These are phyloP conservation scores for Penicillium fuscoglaucum DNA, from an alignment of 2,329 filamentous ascomycete genomes.

Conservation along the genomic window DNA sequence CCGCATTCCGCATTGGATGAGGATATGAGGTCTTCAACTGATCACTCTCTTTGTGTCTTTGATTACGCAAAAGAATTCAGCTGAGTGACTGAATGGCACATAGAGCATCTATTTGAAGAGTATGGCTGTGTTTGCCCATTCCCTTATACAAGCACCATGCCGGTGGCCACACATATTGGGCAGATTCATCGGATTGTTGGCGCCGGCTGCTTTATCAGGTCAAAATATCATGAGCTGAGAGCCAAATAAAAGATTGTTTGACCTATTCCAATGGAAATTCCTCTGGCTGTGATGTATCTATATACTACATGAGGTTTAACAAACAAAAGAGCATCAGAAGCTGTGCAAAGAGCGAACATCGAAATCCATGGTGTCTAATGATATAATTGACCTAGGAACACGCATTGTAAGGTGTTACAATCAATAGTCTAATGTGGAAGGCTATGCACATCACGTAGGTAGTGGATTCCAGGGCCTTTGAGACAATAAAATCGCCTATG, in stretches of 20 bases:
- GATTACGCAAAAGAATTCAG: not conserved
- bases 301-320: too few relatives aligned
- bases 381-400: not conserved
- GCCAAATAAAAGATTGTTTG: not conserved
- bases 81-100: not conserved
- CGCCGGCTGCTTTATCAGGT: not conserved
- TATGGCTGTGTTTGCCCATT: not conserved
- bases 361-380: too few relatives aligned
- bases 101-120: not conserved
- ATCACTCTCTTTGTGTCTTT: not conserved
- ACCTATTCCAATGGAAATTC: not conserved
- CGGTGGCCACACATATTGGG: not conserved
- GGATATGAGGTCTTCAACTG: not conserved
- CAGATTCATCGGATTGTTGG: not conserved
- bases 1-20: conserved; percentile 10
- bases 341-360: not conserved
- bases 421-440: not conserved
- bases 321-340: not conserved
- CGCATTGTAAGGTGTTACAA: not conserved
- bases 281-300: not conserved
- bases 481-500: conserved; percentile 11
- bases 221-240: not conserved
- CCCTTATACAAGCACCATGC: too few relatives aligned
- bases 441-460: conserved; percentile 8
- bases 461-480: conserved; percentile 6